These are phyloP conservation scores for Fusarium redolens DNA, from an alignment of 2,329 filamentous ascomycete species.

Conservation along the genomic window DNA sequence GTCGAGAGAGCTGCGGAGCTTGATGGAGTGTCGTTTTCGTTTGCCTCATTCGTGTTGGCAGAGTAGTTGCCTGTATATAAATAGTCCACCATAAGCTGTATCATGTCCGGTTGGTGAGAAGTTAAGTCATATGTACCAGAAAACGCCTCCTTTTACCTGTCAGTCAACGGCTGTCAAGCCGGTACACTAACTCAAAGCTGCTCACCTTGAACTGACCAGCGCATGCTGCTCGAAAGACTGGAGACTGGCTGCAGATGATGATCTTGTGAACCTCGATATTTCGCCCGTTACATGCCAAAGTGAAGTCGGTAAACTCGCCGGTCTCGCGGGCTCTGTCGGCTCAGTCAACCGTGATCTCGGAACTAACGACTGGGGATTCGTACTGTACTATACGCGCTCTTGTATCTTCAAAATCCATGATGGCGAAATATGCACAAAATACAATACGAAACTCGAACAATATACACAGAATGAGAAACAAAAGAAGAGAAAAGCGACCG, in stretches of 20 bases:
- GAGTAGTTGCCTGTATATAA: conserved; percentile 26
- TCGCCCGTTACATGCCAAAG: not conserved
- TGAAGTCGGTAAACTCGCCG: conserved; percentile 12
- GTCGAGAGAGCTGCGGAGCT: not conserved
- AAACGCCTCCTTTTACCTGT: conserved; percentile 1
- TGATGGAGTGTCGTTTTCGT: fast-evolving
- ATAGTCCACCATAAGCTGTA: conserved; percentile 29
- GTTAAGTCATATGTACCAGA: conserved; percentile 12
- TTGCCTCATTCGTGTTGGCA: fast-evolving
- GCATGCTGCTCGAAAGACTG: conserved; percentile 16
- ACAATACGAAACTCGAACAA: not conserved
- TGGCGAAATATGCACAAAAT: not conserved
- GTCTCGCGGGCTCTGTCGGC: not conserved
- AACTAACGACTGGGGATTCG: fast-evolving
- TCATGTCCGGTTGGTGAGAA: conserved; percentile 4
- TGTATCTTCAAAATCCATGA: not conserved
- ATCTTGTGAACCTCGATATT: conserved; percentile 4
- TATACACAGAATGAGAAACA: not conserved
- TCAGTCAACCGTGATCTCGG: not conserved
- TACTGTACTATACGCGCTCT: conserved; percentile 6
- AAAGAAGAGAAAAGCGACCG: fast-evolving
- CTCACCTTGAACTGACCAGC: conserved; percentile 7
- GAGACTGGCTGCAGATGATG: conserved; percentile 12
- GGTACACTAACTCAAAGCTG: fast-evolving
- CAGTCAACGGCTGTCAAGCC: not conserved